Conservation (phyloP, 2,329 filamentous ascomycete genomes). For the Phoma sp. region DNA sequence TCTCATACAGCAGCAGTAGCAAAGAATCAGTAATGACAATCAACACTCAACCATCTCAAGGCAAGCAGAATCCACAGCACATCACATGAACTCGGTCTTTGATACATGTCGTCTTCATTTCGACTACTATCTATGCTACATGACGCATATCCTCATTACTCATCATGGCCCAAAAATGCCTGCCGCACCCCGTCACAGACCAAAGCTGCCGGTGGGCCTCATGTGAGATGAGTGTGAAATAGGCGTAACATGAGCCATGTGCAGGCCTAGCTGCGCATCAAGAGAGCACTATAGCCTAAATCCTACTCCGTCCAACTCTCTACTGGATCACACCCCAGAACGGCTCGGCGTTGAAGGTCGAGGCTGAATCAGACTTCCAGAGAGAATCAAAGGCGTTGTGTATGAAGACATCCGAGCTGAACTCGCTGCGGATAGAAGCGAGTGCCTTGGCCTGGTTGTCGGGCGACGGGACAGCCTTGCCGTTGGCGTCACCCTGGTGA, state of each 20-base stretch:
- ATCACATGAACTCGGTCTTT: not conserved
- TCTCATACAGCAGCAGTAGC: not conserved
- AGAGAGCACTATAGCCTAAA: conserved; percentile 2
- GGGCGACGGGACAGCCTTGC: conserved; percentile 70
- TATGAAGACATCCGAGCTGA: conserved; percentile 68
- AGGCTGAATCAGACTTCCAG: conserved; percentile 73
- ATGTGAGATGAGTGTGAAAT: conserved; percentile 20
- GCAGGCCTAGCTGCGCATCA: conserved; percentile 18
- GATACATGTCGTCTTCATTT: conserved; percentile 1
- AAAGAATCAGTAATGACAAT: not conserved
- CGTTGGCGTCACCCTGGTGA: conserved; percentile 69
- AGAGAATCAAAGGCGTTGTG: conserved; percentile 81
- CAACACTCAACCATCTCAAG: no score
- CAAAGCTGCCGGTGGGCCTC: conserved; percentile 20
- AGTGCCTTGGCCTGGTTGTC: conserved; percentile 72
- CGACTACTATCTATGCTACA: conserved; percentile 39
- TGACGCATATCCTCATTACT: conserved; percentile 31
- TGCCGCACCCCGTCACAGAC: conserved; percentile 19
- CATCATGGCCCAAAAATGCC: conserved; percentile 36
- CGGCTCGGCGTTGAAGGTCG: conserved; percentile 74
- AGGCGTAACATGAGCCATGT: conserved; percentile 5
- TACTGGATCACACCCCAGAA: conserved; percentile 68
- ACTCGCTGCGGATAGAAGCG: conserved; percentile 66
- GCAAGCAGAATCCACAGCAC: no score
- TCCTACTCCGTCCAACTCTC: not conserved